Evolutionary conservation across 2,329 filamentous ascomycete genomes (phyloP), one percentile per base, ranked within the genome.

Genomic region (Pezicula neosporulosa): DNA sequence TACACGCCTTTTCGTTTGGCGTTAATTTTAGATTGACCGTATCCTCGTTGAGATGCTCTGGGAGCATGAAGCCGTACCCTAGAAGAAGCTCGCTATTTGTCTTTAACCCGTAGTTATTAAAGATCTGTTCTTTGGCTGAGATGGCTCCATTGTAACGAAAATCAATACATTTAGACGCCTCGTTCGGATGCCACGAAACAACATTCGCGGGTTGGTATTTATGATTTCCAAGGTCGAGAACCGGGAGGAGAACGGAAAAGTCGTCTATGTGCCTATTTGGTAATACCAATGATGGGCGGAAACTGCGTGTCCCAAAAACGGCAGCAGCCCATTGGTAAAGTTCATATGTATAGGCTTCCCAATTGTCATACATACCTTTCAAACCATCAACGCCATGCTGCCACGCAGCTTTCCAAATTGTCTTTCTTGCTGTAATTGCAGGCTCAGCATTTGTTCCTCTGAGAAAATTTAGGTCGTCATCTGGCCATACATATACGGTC

Each of bases 91-190:
- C 85, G 52, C 85, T 86, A 60, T 90, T 91, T 6, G 86, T 88
- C 67, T 89, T 88, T n/a, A 74, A 69, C 28, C 87, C 87, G 62
- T 91, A 91, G 65, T 89, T 90, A 70, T 89, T 89, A 61, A 76
- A 85, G 21, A 79, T 68, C 56, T 79, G 74, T 28, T 80, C 66
- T 0, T 83, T 82, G 0, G 80, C 68, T 4, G 56, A 45, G 58
- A 84, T 77, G 1, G 59, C 1, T 16, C 2, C 37, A 28, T 44
- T 27, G 10, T 28, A 28, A 15, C 21, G 15, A n/a, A 24, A 28
- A 5, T 27, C 21, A 13, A 44, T 21, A 19, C 19, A 39, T 18
- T 10, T 16, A 6, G 21, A 16, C 4, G 9, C 42, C 15, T 27
- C n/a, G 5, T 44, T 27, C 6, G 10, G 42, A 77, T 69, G 44